Evolutionary conservation across 257 asterid species (phyloP).

Genomic region (Solanum peruvianum): DNA sequence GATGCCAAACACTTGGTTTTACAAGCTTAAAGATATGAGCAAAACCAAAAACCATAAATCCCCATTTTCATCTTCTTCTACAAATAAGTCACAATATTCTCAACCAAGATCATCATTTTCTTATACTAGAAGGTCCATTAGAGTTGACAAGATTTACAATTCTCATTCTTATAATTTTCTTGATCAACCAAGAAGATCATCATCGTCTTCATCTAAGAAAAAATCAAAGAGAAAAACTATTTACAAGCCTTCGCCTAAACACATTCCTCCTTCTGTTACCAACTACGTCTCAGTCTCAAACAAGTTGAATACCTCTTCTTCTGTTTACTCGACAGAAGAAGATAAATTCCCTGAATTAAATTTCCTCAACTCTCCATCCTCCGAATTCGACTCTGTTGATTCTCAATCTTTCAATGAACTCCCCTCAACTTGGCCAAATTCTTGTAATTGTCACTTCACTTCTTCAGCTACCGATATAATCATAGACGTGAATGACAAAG

Average conservation of each 20-base stretch:
- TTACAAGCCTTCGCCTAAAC: conserved; percentile 65
- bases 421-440: conserved; percentile 14
- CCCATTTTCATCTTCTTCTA: conserved; percentile 8
- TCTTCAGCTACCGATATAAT: conserved; percentile 51
- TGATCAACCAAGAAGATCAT: conserved; percentile 44
- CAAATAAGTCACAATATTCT: conserved; percentile 7
- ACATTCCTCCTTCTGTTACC: not conserved
- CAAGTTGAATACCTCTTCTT: not conserved
- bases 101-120: conserved; percentile 39
- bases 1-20: conserved; percentile 96
- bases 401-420: conserved; percentile 5
- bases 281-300: not conserved
- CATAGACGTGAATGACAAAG: conserved; percentile 28
- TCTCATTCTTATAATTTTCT: conserved; percentile 20
- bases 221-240: conserved; percentile 40
- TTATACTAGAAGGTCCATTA: conserved; percentile 25
- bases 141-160: conserved; percentile 10
- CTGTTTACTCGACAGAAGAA: not conserved
- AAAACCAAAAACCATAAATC: conserved; percentile 26
- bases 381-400: conserved; percentile 27
- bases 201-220: conserved; percentile 17
- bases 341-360: conserved; percentile 24
- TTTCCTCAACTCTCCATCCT: conserved; percentile 20
- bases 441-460: conserved; percentile 27
- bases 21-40: conserved; percentile 90